Conservation (phyloP, 2,329 filamentous ascomycete genomes). For the Trichoderma aggressivum region DNA sequence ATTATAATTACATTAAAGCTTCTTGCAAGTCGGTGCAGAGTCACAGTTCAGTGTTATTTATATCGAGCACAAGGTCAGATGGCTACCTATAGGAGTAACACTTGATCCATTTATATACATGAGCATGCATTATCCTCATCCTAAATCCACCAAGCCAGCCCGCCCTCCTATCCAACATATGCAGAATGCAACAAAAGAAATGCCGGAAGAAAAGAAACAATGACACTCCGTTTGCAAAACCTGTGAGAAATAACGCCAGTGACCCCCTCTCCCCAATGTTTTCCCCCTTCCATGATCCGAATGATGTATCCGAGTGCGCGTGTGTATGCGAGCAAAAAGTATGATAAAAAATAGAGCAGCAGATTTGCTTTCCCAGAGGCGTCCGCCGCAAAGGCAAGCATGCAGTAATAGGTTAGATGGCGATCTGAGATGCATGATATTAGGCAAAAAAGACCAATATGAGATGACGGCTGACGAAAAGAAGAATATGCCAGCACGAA, state of each 20-base stretch:
- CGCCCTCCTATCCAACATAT: background rate
- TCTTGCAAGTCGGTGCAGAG: background rate
- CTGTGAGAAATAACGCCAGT: conserved; percentile 4
- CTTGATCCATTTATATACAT: conserved; percentile 1
- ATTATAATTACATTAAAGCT: background rate
- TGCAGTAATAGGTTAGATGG: background rate
- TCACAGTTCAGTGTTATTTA: background rate
- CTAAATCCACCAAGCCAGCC: background rate
- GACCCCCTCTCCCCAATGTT: background rate
- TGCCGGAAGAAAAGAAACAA: background rate
- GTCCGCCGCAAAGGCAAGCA: background rate
- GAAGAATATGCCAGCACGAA: background rate
- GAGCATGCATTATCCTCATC: background rate
- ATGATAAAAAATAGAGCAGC: background rate
- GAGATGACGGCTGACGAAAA: conserved; percentile 4
- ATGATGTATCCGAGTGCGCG: background rate
- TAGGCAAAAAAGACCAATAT: background rate
- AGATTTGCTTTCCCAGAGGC: background rate
- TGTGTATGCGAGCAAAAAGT: background rate
- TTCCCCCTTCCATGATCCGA: background rate
- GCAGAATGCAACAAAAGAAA: background rate
- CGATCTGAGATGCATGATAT: background rate
- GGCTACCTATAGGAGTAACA: background rate
- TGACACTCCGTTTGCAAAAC: background rate
- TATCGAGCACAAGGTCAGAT: background rate